Percentiles rank a stretch among this genome's conserved stretches.
Conservation (phyloP, 257 asterid genomes). For the Coffea eugenioides region DNA sequence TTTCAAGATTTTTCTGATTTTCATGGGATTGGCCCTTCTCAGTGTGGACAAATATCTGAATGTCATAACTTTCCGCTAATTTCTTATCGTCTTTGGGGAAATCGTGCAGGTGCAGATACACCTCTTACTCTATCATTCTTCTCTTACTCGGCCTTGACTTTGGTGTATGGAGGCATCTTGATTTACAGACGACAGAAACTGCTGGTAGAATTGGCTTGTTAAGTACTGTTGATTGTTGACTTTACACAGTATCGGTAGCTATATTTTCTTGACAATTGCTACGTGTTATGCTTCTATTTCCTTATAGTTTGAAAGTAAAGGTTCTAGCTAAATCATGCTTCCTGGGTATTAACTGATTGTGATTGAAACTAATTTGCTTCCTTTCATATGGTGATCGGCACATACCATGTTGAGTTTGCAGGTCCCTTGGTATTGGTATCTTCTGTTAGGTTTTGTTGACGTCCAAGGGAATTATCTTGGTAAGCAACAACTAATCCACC, state of each 20-base stretch:
- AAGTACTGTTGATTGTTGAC: background rate
- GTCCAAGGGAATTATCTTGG: conserved; percentile 77
- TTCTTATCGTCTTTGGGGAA: background rate
- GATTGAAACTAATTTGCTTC: background rate
- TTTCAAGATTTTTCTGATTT: background rate
- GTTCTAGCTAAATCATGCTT: background rate
- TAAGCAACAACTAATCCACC: conserved; percentile 13
- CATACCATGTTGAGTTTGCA: conserved; percentile 26
- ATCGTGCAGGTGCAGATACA: conserved; percentile 52
- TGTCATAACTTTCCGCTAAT: background rate
- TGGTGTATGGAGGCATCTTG: conserved; percentile 64
- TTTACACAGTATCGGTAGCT: background rate
- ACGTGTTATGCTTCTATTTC: background rate
- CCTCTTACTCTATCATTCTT: conserved; percentile 67
- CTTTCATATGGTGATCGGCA: background rate
- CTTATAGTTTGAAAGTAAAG: background rate
- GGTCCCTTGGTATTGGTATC: conserved; percentile 84
- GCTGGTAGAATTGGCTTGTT: conserved; percentile 33
- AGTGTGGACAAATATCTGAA: background rate
- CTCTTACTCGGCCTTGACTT: conserved; percentile 47
- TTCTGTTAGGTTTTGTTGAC: conserved; percentile 54
- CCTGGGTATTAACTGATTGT: background rate
- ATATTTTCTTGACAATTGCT: background rate
- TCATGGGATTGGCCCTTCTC: background rate
- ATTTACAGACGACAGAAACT: conserved; percentile 55